Conservation (phyloP, 495 filamentous ascomycete genomes). For the Filosporella fistucella region DNA sequence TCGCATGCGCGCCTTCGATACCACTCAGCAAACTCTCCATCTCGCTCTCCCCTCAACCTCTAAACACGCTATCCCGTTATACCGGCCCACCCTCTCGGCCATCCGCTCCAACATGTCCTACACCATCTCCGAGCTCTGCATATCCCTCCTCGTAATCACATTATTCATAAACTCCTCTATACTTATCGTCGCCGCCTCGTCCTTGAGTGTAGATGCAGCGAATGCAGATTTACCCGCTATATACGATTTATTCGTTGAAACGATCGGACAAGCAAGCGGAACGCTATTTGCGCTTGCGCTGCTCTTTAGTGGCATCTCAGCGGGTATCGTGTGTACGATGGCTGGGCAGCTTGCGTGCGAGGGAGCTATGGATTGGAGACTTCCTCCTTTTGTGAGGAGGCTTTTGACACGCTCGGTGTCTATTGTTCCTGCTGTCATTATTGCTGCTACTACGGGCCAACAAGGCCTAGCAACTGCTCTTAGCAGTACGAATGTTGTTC, state of each 20-base stretch:
- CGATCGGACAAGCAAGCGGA: slow-evolving; percentile 45
- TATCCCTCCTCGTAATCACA: slow-evolving; percentile 79
- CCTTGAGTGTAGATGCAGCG: slow-evolving; percentile 43
- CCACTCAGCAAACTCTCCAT: slow-evolving; percentile 40
- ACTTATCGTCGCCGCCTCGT: slow-evolving; percentile 79
- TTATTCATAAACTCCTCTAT: slow-evolving; percentile 89
- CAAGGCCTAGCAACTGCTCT: slow-evolving; percentile 35
- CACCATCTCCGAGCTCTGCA: slow-evolving; percentile 64
- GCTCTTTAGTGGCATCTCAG: slow-evolving; percentile 68
- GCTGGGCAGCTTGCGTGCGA: slow-evolving; percentile 81
- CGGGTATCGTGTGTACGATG: slow-evolving; percentile 81
- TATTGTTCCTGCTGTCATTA: slow-evolving; percentile 74
- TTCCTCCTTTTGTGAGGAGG: slow-evolving; percentile 67
- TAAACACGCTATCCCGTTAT: slow-evolving; percentile 47
- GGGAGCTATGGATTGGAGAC: slow-evolving; percentile 68
- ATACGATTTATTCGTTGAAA: slow-evolving; percentile 8
- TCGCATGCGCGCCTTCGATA: slow-evolving; percentile 75
- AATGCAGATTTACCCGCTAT: slow-evolving; percentile 9
- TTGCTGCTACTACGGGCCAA: slow-evolving; percentile 67
- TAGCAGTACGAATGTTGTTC: slow-evolving; percentile 37
- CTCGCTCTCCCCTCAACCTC: neutral
- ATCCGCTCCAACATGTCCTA: slow-evolving; percentile 75
- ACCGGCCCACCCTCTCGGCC: slow-evolving; percentile 73
- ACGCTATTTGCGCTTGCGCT: slow-evolving; percentile 74
- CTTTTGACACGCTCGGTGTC: slow-evolving; percentile 67